Base-by-base conservation (phyloP, 768 basidiomycete genomes). In the Boletus eberwhitei region DNA sequence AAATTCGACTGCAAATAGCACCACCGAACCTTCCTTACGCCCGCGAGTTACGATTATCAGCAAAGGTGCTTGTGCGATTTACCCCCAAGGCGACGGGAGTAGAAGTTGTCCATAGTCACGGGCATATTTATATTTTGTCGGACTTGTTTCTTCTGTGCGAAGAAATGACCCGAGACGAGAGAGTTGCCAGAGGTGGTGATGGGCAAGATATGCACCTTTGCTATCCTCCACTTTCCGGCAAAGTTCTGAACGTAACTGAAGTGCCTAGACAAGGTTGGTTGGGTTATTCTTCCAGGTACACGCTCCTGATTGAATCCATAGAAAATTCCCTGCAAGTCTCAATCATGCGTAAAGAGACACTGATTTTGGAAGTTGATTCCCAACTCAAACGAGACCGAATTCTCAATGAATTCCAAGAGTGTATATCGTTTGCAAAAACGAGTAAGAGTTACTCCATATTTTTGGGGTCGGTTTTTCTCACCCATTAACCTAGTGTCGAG, bases 191-290 rank as follows among this genome's bases (percentile, higher is more conserved):
- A 55, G 77, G 74, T 13, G 71, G 75, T 32, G 81, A 83, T 54
- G 84, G 84, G 12, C 79, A 86, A 6, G 93, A 97, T 65, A 88
- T 96, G 86, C 91, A 86, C 84, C 76, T 99, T 43, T 84, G 87
- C 60, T 99, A 97, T 75, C 97, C 97, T 17, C 97, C 97, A 5
- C 75, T 99, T 34, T 88, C 97, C 13, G 96, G 94, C 5, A 98
- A 96, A 68, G 94, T 97, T 63, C 77, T 99, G 50, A 80, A 81
- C 54, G 86, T 90, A 4, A 75, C 75, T 9, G 85, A 85, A 58
- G 76, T 81, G 4, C 75, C 76, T 52, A 85, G 78, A 35, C 79
- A 79, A 77, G 82, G 91, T 83, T 55, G 53, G 81, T 71, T 34
- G 21, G 8, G 21, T 52, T 40, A 41, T 46, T 53, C 19, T 48